A percentile compares a stretch with the other conserved stretches of the same genome.
These are phyloP conservation scores for Apiospora pterosperma DNA, from an alignment of 2,329 filamentous ascomycete species.

Conservation along the genomic window DNA sequence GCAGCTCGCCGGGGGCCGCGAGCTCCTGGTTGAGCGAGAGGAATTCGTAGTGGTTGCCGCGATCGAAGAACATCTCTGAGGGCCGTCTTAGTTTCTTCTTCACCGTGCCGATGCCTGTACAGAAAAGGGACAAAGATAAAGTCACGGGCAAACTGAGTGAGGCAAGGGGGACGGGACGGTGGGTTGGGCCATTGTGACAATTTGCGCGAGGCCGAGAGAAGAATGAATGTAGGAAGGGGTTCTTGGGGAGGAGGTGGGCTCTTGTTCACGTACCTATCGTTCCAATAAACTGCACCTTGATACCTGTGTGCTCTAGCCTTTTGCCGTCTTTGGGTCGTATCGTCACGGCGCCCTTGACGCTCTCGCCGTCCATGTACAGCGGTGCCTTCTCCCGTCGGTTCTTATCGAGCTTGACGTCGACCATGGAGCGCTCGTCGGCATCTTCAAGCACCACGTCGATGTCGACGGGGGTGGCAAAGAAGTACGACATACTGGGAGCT, in stretches of 20 bases:
- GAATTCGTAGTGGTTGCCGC: conserved; percentile 99
- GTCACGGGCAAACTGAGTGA: conserved; percentile 4
- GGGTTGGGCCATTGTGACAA: background rate
- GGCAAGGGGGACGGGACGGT: background rate
- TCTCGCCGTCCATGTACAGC: conserved; percentile 96
- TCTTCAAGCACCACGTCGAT: conserved; percentile 98
- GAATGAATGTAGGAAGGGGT: background rate
- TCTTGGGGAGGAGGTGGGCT: conserved; percentile 8
- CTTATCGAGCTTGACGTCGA: conserved; percentile 98
- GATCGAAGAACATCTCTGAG: conserved; percentile 98
- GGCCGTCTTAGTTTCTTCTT: conserved; percentile 11
- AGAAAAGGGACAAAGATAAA: conserved; percentile 5
- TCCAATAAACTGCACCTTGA: conserved; percentile 99
- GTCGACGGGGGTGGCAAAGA: conserved; percentile 97
- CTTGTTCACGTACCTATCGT: conserved; percentile 72
- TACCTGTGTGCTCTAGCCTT: conserved; percentile 93
- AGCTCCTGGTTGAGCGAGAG: conserved; percentile 95
- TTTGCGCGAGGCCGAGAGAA: background rate
- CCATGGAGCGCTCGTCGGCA: conserved; percentile 87
- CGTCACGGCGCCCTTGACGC: conserved; percentile 93
- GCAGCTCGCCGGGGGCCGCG: conserved; percentile 92
- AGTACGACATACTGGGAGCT: conserved; percentile 74
- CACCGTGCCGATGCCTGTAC: conserved; percentile 6
- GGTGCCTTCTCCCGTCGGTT: conserved; percentile 95
- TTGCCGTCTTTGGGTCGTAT: conserved; percentile 97